Percentiles rank a stretch among this genome's conserved stretches.
Evolutionary conservation across 768 basidiomycete species (phyloP).

Genomic region (Favolaschia claudopus): DNA sequence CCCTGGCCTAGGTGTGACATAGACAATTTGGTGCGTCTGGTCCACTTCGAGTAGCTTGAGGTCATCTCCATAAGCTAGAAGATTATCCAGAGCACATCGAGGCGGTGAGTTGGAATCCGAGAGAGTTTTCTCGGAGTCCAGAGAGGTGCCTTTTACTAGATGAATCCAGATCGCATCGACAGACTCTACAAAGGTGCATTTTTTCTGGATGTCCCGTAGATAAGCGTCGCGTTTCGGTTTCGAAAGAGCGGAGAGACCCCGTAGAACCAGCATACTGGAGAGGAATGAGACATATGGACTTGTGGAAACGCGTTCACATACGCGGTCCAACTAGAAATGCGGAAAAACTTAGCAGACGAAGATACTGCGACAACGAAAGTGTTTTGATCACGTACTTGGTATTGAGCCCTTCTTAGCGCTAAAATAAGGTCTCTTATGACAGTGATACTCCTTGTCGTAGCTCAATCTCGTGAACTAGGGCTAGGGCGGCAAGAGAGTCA

Average conservation of each 20-base stretch:
- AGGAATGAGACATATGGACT: background rate
- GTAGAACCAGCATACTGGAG: conserved; percentile 75
- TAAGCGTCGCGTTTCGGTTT: conserved; percentile 73
- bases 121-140: conserved; percentile 56
- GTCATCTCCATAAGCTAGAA: conserved; percentile 89
- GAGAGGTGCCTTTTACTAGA: conserved; percentile 71
- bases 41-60: conserved; percentile 55
- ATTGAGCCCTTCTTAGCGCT: too few relatives aligned
- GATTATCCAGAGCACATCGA: conserved; percentile 64
- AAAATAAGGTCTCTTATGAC: too few relatives aligned
- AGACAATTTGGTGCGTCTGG: conserved; percentile 56
- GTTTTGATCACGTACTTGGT: too few relatives aligned
- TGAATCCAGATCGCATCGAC: conserved; percentile 90
- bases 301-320: background rate
- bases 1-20: conserved; percentile 83
- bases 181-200: conserved; percentile 60
- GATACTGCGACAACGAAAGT: too few relatives aligned
- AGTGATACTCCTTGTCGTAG: too few relatives aligned
- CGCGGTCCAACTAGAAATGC: background rate
- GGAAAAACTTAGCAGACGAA: too few relatives aligned
- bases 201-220: conserved; percentile 63
- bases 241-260: conserved; percentile 81
- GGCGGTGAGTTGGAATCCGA: conserved; percentile 49
- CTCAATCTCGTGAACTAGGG: too few relatives aligned
- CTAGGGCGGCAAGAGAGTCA: too few relatives aligned